Conservation (phyloP, 176 grass and related monocot genomes). For the Tillandsia fasciculata region DNA sequence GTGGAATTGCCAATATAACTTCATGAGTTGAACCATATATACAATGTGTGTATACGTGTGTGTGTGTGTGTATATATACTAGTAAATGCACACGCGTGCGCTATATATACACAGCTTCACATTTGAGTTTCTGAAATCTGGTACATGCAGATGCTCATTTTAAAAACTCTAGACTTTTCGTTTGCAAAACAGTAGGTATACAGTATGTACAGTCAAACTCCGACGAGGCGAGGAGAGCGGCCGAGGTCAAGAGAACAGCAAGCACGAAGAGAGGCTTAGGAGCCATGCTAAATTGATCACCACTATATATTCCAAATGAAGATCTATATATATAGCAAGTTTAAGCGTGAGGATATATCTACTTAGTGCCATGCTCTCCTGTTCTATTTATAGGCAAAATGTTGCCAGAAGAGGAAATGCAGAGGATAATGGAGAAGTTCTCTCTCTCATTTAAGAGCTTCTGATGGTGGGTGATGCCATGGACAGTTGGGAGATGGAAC, state of each 20-base stretch:
- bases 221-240: constrained; percentile 27
- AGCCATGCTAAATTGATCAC: constrained; percentile 21
- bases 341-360: too few relatives aligned
- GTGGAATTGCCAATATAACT: too few relatives aligned
- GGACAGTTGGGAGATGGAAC: too few relatives aligned
- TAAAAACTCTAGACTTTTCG: not conserved
- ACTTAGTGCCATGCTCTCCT: not conserved
- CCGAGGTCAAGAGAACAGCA: constrained; percentile 30
- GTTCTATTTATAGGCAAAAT: constrained; percentile 13
- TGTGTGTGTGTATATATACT: too few relatives aligned
- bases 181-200: not conserved
- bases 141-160: not conserved
- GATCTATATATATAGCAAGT: too few relatives aligned
- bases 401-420: not conserved
- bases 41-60: too few relatives aligned
- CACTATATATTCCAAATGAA: not conserved
- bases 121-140: not conserved
- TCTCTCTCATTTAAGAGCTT: too few relatives aligned
- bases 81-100: too few relatives aligned
- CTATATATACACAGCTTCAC: too few relatives aligned
- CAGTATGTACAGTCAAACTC: constrained; percentile 6
- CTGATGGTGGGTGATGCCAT: too few relatives aligned
- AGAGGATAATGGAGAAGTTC: too few relatives aligned
- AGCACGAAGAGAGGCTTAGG: constrained; percentile 36
- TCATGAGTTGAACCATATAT: too few relatives aligned